Evolutionary conservation across 306 rosid genomes (phyloP).

Genomic region (Ammopiptanthus mongolicus): DNA sequence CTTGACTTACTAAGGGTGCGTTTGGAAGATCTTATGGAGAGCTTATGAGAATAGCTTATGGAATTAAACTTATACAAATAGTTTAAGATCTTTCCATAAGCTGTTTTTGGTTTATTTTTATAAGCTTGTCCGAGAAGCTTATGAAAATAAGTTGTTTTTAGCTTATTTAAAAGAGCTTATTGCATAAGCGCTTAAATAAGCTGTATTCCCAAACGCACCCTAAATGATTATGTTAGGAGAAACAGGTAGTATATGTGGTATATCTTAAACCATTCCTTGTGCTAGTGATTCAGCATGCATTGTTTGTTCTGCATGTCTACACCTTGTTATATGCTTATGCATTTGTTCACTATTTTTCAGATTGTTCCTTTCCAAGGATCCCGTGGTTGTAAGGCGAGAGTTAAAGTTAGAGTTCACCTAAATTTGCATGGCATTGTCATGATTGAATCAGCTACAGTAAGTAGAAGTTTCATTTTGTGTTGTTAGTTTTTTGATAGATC

Average conservation of each 20-base stretch:
- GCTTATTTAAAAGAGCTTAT: too few species aligned
- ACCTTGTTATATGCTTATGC: conserved; percentile 10
- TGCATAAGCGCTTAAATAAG: too few species aligned
- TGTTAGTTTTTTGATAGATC: conserved; percentile 18
- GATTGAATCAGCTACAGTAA: conserved; percentile 75
- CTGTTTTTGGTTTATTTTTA: too few species aligned
- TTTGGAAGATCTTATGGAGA: too few species aligned
- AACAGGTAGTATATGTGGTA: background rate
- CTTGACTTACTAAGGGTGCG: too few species aligned
- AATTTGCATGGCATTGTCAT: conserved; percentile 79
- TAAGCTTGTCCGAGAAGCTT: too few species aligned
- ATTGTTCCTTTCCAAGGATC: conserved; percentile 77
- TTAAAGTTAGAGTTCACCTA: conserved; percentile 73
- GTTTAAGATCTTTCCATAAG: too few species aligned
- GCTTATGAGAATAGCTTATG: too few species aligned
- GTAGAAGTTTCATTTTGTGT: conserved; percentile 30
- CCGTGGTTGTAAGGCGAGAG: conserved; percentile 49
- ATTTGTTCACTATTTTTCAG: conserved; percentile 37
- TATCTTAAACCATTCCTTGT: background rate
- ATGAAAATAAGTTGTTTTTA: too few species aligned
- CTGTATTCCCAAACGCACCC: too few species aligned
- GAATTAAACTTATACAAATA: too few species aligned
- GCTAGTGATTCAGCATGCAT: background rate
- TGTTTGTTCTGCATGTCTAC: background rate
- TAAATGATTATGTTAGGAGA: conserved; percentile 13